Evolutionary conservation across 495 filamentous ascomycete species (phyloP).

Genomic region (Aspergillus affinis): DNA sequence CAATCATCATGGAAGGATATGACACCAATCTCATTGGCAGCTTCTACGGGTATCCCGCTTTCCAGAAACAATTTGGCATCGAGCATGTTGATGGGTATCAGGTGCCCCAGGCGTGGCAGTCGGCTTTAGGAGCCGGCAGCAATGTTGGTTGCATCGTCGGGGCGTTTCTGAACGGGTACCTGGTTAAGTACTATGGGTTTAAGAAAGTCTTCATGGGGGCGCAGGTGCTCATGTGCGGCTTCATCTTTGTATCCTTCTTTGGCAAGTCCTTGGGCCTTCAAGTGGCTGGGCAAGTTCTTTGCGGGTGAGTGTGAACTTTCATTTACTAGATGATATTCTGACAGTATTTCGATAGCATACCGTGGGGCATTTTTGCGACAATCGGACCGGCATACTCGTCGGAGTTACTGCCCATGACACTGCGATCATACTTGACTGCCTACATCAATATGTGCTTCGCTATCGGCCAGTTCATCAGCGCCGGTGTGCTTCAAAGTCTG

Average conservation of each 20-base stretch:
- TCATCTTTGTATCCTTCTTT: constrained; percentile 67
- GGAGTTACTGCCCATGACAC: constrained; percentile 47
- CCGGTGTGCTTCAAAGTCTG: constrained; percentile 47
- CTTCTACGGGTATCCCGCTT: constrained; percentile 41
- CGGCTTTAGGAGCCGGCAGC: constrained; percentile 60
- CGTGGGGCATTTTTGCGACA: constrained; percentile 49
- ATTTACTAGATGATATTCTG: not conserved
- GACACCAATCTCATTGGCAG: constrained; percentile 41
- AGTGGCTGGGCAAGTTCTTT: constrained; percentile 62
- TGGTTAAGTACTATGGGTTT: constrained; percentile 45
- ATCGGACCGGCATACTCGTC: constrained; percentile 53
- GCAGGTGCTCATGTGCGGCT: constrained; percentile 49
- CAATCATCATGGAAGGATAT: constrained; percentile 53
- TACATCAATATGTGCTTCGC: constrained; percentile 51
- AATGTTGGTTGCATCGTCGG: constrained; percentile 30
- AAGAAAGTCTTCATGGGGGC: constrained; percentile 60
- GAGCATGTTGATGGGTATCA: constrained; percentile 51
- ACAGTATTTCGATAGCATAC: constrained; percentile 18
- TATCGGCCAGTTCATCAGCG: constrained; percentile 52
- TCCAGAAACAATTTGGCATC: constrained; percentile 61
- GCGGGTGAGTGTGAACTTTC: constrained; percentile 46
- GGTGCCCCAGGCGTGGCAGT: constrained; percentile 64
- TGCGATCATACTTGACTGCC: constrained; percentile 45
- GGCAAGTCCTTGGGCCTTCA: constrained; percentile 57
- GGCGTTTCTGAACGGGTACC: constrained; percentile 43